These are phyloP conservation scores for Pseudonitzschia multistriata DNA, from an alignment of 108 stramenopile species.

Conservation along the genomic window DNA sequence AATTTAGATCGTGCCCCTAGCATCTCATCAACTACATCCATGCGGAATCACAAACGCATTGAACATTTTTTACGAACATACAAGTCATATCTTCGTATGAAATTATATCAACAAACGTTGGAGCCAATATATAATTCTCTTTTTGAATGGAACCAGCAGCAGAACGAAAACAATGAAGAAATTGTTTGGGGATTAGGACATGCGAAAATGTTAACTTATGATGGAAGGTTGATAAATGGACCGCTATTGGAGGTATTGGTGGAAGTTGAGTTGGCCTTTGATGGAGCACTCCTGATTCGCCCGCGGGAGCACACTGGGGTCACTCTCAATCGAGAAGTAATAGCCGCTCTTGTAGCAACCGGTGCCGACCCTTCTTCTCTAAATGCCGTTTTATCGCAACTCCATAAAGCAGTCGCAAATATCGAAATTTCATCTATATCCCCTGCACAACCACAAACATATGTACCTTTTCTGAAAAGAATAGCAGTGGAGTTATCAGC, in stretches of 20 bases:
- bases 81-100: slow-evolving; percentile 21
- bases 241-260: slow-evolving; percentile 56
- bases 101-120: slow-evolving; percentile 29
- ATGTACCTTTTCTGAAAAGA: slow-evolving; percentile 42
- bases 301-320: slow-evolving; percentile 64
- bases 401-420: slow-evolving; percentile 37
- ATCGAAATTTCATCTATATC: slow-evolving; percentile 37
- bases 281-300: slow-evolving; percentile 57
- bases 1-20: slow-evolving; percentile 22
- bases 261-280: slow-evolving; percentile 58
- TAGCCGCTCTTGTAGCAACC: slow-evolving; percentile 33
- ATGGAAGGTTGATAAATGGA: slow-evolving; percentile 34
- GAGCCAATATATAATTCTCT: slow-evolving; percentile 60
- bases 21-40: background rate
- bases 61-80: slow-evolving; percentile 28
- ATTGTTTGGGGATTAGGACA: slow-evolving; percentile 59
- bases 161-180: slow-evolving; percentile 30
- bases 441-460: slow-evolving; percentile 52
- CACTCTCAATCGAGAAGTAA: slow-evolving; percentile 43
- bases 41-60: slow-evolving; percentile 10
- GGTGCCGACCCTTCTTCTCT: slow-evolving; percentile 4
- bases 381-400: slow-evolving; percentile 8
- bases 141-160: slow-evolving; percentile 53
- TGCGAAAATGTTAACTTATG: slow-evolving; percentile 23
- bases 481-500: slow-evolving; percentile 53